phyloP scores from a whole-genome alignment of 768 basidiomycete genomes.

The Cubamyces lactineus region DNA sequence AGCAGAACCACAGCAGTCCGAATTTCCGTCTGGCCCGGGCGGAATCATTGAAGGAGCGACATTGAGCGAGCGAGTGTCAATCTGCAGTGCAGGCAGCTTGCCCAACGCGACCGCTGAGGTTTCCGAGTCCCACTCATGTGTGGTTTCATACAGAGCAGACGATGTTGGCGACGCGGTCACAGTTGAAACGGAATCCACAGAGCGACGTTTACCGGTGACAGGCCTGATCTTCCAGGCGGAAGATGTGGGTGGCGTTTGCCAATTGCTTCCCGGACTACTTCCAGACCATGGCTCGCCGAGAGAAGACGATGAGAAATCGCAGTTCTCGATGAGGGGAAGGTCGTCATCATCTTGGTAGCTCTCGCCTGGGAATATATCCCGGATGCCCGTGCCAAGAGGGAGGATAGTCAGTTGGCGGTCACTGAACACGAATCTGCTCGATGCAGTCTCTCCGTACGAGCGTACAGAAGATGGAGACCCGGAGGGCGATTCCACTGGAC shows the following conservation, averaged over 20 bases:
- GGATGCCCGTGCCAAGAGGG: slow-evolving; percentile 4
- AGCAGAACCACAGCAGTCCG: slow-evolving; percentile 12
- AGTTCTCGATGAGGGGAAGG: background rate
- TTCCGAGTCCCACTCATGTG: background rate
- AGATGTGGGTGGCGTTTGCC: background rate
- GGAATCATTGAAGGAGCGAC: background rate
- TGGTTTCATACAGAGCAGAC: slow-evolving; percentile 14
- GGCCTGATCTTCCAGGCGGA: slow-evolving; percentile 5
- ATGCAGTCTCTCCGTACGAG: background rate
- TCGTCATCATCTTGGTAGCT: background rate
- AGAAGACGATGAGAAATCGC: background rate
- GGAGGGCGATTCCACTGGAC: background rate
- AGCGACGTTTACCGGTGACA: background rate
- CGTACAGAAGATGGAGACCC: slow-evolving; percentile 2
- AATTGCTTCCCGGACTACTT: background rate
- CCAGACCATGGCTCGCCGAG: slow-evolving; percentile 17
- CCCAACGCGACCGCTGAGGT: background rate
- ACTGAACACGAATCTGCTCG: background rate
- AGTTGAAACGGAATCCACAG: slow-evolving; percentile 16
- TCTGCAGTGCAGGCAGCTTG: background rate
- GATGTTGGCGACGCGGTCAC: slow-evolving; percentile 18
- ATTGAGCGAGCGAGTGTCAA: slow-evolving; percentile 4
- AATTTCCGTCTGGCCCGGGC: background rate
- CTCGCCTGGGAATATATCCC: background rate
- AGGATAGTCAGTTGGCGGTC: slow-evolving; percentile 1